Base-by-base conservation (phyloP, 768 basidiomycete genomes). In the Cystofilobasidium macerans region DNA sequence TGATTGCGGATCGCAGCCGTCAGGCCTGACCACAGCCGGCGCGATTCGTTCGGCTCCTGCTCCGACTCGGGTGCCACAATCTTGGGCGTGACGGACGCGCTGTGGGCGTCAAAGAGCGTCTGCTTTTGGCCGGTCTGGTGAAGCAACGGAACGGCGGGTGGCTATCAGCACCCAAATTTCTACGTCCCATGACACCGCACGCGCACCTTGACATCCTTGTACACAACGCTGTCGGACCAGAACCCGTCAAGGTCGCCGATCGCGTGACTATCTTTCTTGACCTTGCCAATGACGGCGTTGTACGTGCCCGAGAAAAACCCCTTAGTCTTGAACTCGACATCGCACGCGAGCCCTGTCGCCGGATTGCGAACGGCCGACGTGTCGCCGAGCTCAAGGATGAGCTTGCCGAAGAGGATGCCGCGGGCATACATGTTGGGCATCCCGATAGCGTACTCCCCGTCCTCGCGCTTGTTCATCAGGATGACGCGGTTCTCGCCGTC, bases 281-380 rank as follows among this genome's bases (percentile, higher is more conserved):
- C 81, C 70, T 84, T 83, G 13, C 95, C 95, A 7, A 83, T 76
- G 66, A 99, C 82, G 42, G 86, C 85, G 74, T 99, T 98, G 79
- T 98, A 94, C 63, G 88, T 87, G 28, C 95, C 95, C 0, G 91
- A 92, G 77, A 97, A 95, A 81, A 94, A 97, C 32, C 88, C 90
- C 84, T 95, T 98, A 45, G 92, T 93, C 81, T 97, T 98, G 81
- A 98, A 99, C 71, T 97, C 91, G 40, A 98, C 78, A 73, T 94
- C 91, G 68, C 87, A 88, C 54, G 75, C 78, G 69, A 89, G 75
- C 24, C 84, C 84, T 51, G 84, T 83, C 71, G 84, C 84, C 72
- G 88, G 85, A 78, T 91, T 92, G 79, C 84, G 85, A 65, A 90
- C 89, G 11, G 79, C 82, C 71, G 89, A 91, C 38, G 83, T 82